Evolutionary conservation across 148 eudicot genomes (phyloP), one percentile per base, ranked within the genome.

Genomic region (Hydrangea macrophylla): DNA sequence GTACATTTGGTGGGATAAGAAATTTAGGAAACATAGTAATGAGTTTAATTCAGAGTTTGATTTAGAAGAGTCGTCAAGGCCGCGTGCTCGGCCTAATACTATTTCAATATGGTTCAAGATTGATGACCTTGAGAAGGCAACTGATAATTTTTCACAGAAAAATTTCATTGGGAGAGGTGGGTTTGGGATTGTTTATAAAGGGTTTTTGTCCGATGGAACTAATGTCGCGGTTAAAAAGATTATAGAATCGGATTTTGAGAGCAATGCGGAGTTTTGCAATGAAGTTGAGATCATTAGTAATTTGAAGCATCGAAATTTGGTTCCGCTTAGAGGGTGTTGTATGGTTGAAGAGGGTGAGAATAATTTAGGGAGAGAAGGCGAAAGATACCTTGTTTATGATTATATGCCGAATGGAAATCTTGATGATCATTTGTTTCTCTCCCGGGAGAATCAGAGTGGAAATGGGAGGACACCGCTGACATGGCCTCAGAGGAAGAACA

Each of bases 231-330:
- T 91, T 6, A 91, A 92, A 62, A 83, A 73, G 73, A 60, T 92
- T 24, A 76, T 89, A 9, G 92, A 91, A 40, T 81, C 90, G 1
- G 88, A 78, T 64, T 76, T 86, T 55, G 73, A 78, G 67, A 84
- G 90, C 54, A 81, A 73, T 37, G 80, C 77, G 0, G 97, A 91
- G 73, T 91, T 91, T 44, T 76, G 79, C 40, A 91, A 88, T 63
- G 97, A 91, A 68, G 97, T 91, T 59, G 97, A 86, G 84, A 91
- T 91, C 63, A 91, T 91, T 32, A 91, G 97, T 60, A 91, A 83
- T 27, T 64, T 91, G 67, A 84, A 80, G 73, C 94, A 91, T 71
- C 66, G 97, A 58, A 91, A 91, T 72, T 75, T 91, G 4, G 92
- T 91, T 3, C 88, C 92, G 0, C 84, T 91, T 27, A 83, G 87